Base-by-base conservation (phyloP, 2,329 filamentous ascomycete species). In the Monilinia fructicola region DNA sequence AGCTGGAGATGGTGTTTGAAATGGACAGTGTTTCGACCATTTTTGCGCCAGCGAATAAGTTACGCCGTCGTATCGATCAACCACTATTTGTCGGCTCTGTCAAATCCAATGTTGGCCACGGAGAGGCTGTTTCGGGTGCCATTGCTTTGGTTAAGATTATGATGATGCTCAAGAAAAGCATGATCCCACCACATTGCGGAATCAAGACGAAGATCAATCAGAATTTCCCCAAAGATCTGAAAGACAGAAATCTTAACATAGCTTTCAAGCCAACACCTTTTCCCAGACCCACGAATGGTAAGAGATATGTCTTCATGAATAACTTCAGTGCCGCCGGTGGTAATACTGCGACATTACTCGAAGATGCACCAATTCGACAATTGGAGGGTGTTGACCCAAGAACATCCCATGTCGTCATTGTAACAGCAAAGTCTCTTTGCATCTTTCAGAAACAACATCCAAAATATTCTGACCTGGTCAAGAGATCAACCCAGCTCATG, bases 281-380 rank as follows among this genome's bases (percentile, higher is more conserved):
- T 62, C 56, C 50, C n/a, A 63, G 71, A 26, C 80, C 84, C 54
- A 73, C 78, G 0, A 38, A 75, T 9, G 76, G 68, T 26, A 72
- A 76, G 59, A 76, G 83, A 3, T 74, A 75, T 21, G 77, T 79
- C 21, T 69, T 71, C 53, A 59, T 73, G 55, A 87, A 87, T 74
- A 85, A 83, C 73, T 86, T 85, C 71, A 79, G 71, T 60, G 71
- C 70, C 11, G 72, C 72, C 14, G 71, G 72, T 28, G 72, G 71
- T 38, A 73, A 73, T 38, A 70, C 70, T 35, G 68, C 42, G 7
- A 58, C 70, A 23, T 62, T 73, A n/a, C 50, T 73, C 16, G 68
- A 72, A 28, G 71, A 71, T 58, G 70, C 69, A 23, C 70, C 71
- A 18, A 52, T 67, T 18, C 26, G 58, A 55, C 50, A 38, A 35